A percentile compares a stretch with the other conserved stretches of the same genome.
Conservation (phyloP, 208 protist species). For the Acanthamoeba polyphaga region DNA sequence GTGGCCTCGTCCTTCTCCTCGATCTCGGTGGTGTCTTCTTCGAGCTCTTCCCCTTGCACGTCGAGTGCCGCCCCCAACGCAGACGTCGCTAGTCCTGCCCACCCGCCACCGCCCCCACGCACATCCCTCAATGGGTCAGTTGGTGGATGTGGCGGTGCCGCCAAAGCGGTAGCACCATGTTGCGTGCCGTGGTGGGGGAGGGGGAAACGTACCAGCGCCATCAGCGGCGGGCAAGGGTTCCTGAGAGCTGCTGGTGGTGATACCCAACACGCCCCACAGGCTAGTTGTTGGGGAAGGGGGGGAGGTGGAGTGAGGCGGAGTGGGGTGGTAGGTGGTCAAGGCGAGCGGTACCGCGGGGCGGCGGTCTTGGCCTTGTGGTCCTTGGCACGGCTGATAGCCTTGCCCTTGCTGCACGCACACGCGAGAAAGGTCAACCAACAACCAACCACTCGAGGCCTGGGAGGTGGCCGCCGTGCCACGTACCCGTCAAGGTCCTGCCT, state of each 20-base stretch:
- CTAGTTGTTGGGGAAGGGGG: neutral
- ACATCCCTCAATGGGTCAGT: no score
- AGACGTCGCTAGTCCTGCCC: neutral
- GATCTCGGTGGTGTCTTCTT: conserved; percentile 4
- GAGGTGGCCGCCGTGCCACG: neutral
- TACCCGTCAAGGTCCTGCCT: neutral
- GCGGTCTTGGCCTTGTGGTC: neutral
- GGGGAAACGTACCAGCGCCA: neutral
- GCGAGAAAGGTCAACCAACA: neutral
- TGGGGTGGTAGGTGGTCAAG: neutral
- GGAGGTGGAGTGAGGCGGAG: neutral
- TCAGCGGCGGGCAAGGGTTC: neutral
- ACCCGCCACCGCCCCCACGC: neutral
- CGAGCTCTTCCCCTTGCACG: neutral
- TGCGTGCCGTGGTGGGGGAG: neutral
- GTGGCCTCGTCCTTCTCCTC: conserved; percentile 10
- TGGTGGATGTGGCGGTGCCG: no score
- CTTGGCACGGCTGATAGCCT: neutral
- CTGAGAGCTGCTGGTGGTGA: neutral
- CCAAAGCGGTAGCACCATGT: no score
- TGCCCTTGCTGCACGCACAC: neutral
- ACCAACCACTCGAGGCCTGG: no score
- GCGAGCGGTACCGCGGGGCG: neutral
- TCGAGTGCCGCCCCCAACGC: neutral
- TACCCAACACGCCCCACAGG: neutral